Percentiles rank a stretch among this genome's conserved stretches.
phyloP scores from a whole-genome alignment of 2,329 filamentous ascomycete genomes.

The Pezicula carpinea region DNA sequence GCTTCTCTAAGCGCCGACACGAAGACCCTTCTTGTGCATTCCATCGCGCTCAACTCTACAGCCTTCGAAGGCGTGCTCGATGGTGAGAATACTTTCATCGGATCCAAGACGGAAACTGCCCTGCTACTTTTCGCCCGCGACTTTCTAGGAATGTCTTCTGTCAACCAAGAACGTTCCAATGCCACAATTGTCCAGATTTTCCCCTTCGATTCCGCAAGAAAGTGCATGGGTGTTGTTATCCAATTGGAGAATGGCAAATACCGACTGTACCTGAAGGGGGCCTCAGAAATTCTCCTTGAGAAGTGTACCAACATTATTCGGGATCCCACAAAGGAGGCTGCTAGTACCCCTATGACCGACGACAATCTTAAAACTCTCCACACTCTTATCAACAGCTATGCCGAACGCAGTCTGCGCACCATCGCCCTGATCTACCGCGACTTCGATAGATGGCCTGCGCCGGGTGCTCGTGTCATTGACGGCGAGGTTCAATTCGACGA shows the following conservation, averaged over 20 bases:
- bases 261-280: conserved; percentile 47
- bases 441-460: conserved; percentile 64
- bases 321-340: conserved; percentile 53
- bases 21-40: conserved; percentile 49
- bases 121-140: conserved; percentile 66
- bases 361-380: conserved; percentile 51
- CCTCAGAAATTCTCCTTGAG: conserved; percentile 44
- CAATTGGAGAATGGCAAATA: conserved; percentile 41
- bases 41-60: conserved; percentile 64
- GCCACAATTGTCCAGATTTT: conserved; percentile 51
- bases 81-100: conserved; percentile 57
- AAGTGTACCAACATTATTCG: conserved; percentile 46
- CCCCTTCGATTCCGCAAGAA: conserved; percentile 38
- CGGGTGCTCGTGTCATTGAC: conserved; percentile 46
- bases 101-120: conserved; percentile 75
- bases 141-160: conserved; percentile 57
- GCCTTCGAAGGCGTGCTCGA: conserved; percentile 63
- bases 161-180: conserved; percentile 59
- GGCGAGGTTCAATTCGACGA: conserved; percentile 65
- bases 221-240: conserved; percentile 65
- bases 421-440: conserved; percentile 72
- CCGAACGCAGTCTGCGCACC: conserved; percentile 65
- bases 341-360: conserved; percentile 46
- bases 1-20: conserved; percentile 20
- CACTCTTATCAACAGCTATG: conserved; percentile 55